These are phyloP conservation scores for Paraconiothyrium sp. DNA, from an alignment of 2,329 filamentous ascomycete genomes.

Conservation along the genomic window DNA sequence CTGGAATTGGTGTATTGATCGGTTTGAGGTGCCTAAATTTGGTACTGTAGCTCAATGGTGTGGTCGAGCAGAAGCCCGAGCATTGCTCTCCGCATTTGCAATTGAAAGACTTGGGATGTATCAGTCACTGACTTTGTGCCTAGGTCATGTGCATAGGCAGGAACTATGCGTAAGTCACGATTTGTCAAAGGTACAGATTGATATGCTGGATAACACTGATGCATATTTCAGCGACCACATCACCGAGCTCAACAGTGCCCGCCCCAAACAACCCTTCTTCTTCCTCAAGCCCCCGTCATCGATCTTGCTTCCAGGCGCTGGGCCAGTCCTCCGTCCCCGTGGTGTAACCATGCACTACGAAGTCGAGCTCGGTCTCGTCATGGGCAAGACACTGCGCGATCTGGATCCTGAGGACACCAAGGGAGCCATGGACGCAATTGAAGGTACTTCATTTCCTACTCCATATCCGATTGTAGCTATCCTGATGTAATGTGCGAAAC, in stretches of 20 bases:
- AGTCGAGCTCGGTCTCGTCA: constrained; percentile 89
- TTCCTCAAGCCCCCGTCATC: constrained; percentile 95
- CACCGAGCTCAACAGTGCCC: constrained; percentile 84
- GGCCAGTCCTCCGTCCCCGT: constrained; percentile 81
- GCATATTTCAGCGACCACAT: constrained; percentile 78
- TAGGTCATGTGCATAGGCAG: constrained; percentile 92
- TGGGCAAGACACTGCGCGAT: constrained; percentile 82
- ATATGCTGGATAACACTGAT: background rate
- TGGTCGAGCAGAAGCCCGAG: background rate
- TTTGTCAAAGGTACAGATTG: background rate
- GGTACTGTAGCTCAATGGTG: background rate
- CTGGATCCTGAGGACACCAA: constrained; percentile 76
- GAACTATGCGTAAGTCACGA: constrained; percentile 84
- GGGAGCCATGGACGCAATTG: constrained; percentile 82
- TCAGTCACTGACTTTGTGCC: constrained; percentile 16
- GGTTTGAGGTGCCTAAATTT: too few relatives aligned
- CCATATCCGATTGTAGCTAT: background rate
- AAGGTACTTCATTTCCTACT: constrained; percentile 62
- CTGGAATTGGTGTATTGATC: background rate
- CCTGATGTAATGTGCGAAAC: background rate
- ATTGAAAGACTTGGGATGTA: background rate
- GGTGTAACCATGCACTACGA: constrained; percentile 93
- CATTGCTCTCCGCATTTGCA: background rate
- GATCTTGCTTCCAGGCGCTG: constrained; percentile 80
- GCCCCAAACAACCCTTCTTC: constrained; percentile 97